Evolutionary conservation across 1,284 basidiomycete species (phyloP).

Genomic region (Microstroma glucosiphilum): DNA sequence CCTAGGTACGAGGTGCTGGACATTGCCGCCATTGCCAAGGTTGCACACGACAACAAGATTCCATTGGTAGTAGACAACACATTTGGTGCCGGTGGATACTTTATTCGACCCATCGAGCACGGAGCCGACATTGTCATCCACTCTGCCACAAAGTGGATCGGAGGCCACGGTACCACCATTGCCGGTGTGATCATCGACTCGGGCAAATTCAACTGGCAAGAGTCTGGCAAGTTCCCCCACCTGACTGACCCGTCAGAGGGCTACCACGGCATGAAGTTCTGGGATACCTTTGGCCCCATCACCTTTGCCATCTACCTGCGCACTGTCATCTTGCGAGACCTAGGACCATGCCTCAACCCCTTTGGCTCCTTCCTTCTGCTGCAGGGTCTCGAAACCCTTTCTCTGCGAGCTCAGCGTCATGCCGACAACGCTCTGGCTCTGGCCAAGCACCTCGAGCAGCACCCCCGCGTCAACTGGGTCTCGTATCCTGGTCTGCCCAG

Average conservation of each 20-base stretch:
- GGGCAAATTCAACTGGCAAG: slow-evolving; percentile 77
- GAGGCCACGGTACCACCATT: slow-evolving; percentile 81
- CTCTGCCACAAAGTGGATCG: slow-evolving; percentile 85
- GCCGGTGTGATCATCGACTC: slow-evolving; percentile 74
- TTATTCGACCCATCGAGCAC: slow-evolving; percentile 66
- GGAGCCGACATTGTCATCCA: slow-evolving; percentile 83
- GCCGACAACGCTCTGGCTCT: slow-evolving; percentile 68
- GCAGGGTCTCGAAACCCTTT: slow-evolving; percentile 79
- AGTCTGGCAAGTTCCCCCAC: slow-evolving; percentile 69
- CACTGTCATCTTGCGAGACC: slow-evolving; percentile 67
- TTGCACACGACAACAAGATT: slow-evolving; percentile 67
- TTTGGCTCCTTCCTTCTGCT: slow-evolving; percentile 77
- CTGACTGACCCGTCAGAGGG: slow-evolving; percentile 76
- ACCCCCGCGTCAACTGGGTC: slow-evolving; percentile 71
- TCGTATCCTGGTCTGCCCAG: slow-evolving; percentile 68
- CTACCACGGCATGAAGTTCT: slow-evolving; percentile 64
- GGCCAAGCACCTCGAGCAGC: slow-evolving; percentile 67
- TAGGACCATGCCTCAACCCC: slow-evolving; percentile 70
- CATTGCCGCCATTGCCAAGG: slow-evolving; percentile 68
- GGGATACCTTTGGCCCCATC: slow-evolving; percentile 65
- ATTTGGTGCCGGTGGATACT: slow-evolving; percentile 75
- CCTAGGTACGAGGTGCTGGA: slow-evolving; percentile 67
- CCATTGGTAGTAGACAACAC: slow-evolving; percentile 85
- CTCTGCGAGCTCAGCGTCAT: slow-evolving; percentile 70
- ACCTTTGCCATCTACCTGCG: slow-evolving; percentile 72